Evolutionary conservation across 2,329 filamentous ascomycete genomes (phyloP).

Genomic region (Calonectria montana): DNA sequence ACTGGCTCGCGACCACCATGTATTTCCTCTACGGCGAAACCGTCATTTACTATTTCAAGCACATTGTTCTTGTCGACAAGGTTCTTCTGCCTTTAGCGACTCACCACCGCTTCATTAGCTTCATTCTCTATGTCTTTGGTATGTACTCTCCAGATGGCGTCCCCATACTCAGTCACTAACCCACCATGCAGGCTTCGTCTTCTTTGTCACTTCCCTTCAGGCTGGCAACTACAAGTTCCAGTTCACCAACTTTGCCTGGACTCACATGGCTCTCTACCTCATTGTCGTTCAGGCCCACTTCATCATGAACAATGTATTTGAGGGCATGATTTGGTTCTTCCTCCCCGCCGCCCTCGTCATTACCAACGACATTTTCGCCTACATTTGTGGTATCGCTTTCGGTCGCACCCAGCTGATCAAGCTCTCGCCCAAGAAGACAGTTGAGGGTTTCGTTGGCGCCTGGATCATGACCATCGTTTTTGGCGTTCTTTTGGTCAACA

Average conservation of each 20-base stretch:
- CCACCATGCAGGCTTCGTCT: constrained; percentile 81
- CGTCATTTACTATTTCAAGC: constrained; percentile 99
- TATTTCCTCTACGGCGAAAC: constrained; percentile 99
- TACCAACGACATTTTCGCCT: constrained; percentile 98
- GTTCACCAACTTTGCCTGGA: constrained; percentile 99
- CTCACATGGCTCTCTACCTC: constrained; percentile 97
- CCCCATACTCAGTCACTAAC: constrained; percentile 28
- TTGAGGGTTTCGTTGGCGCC: constrained; percentile 95
- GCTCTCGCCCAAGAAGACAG: constrained; percentile 98
- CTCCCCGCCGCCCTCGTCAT: constrained; percentile 94
- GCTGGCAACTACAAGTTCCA: constrained; percentile 98
- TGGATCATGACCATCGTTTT: constrained; percentile 96
- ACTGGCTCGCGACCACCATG: constrained; percentile 98
- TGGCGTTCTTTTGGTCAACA: constrained; percentile 82
- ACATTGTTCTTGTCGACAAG: constrained; percentile 94
- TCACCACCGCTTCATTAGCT: constrained; percentile 98
- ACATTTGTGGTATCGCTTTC: constrained; percentile 97
- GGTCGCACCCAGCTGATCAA: constrained; percentile 97
- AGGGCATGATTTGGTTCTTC: constrained; percentile 99
- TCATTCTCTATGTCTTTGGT: constrained; percentile 98
- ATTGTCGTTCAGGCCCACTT: constrained; percentile 99
- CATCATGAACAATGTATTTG: constrained; percentile 99
- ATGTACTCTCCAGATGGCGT: constrained; percentile 47
- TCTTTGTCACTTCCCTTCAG: constrained; percentile 94
- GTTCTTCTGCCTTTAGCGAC: constrained; percentile 93